Evolutionary conservation across 139 green algal genomes (phyloP).

Genomic region (Raphidocelis subcapitata): DNA sequence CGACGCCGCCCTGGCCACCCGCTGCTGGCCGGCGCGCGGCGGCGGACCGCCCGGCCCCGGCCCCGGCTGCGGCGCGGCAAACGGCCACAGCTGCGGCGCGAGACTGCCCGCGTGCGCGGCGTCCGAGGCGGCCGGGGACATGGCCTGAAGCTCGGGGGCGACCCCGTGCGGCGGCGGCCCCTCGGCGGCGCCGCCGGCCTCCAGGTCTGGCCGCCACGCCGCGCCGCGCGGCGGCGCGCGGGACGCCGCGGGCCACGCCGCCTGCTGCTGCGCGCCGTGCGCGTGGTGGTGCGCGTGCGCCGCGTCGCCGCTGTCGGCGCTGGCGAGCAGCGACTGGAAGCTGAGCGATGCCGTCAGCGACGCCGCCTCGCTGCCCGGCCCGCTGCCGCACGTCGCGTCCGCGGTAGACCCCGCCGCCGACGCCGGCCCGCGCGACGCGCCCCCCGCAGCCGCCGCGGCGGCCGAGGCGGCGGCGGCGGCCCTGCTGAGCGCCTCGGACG

Average conservation of each 20-base stretch:
- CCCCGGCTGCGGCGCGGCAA: too few species aligned
- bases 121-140: not conserved
- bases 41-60: not conserved
- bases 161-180: not conserved
- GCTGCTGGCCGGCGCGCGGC: not conserved
- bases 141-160: not conserved
- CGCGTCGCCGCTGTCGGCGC: not conserved
- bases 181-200: not conserved
- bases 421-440: too few species aligned
- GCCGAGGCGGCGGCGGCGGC: too few species aligned
- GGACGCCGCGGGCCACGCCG: not conserved
- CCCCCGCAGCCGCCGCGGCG: too few species aligned
- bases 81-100: too few species aligned
- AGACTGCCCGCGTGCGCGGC: too few species aligned
- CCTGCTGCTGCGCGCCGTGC: not conserved
- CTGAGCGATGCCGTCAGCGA: not conserved
- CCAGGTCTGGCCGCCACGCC: too few species aligned
- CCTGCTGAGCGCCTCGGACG: too few species aligned
- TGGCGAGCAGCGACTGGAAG: constrained; percentile 5
- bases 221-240: not conserved
- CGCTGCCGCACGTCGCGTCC: too few species aligned
- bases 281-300: not conserved
- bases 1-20: too few species aligned
- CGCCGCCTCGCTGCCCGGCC: not conserved
- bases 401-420: too few species aligned